These are phyloP conservation scores for Neovahlkampfia damariscottae DNA, from an alignment of 78 protist species.

Conservation along the genomic window DNA sequence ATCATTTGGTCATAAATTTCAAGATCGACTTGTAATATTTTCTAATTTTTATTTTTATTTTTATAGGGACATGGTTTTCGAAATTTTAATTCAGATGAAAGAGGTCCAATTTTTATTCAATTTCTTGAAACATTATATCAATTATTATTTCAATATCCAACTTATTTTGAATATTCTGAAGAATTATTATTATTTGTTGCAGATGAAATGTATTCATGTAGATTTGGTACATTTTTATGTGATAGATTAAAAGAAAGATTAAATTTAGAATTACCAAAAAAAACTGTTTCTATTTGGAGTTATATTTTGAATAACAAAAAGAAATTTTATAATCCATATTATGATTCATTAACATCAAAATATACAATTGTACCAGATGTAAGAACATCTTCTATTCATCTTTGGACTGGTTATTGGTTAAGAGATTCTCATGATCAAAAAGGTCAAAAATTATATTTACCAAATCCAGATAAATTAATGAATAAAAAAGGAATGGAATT, in stretches of 20 bases:
- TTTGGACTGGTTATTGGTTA: not conserved
- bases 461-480: not conserved
- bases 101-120: slow-evolving; percentile 44
- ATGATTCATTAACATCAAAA: not conserved
- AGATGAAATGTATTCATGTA: slow-evolving; percentile 24
- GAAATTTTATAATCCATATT: slow-evolving; percentile 5
- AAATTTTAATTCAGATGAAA: slow-evolving; percentile 8
- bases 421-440: not conserved
- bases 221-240: slow-evolving; percentile 43
- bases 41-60: too few species aligned
- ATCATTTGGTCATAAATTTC: slow-evolving; percentile 74
- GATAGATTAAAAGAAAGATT: not conserved
- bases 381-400: not conserved
- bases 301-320: not conserved
- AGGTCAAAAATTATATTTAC: not conserved
- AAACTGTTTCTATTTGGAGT: slow-evolving; percentile 2
- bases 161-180: slow-evolving; percentile 36
- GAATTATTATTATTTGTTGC: slow-evolving; percentile 6
- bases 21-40: too few species aligned
- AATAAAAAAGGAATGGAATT: not conserved
- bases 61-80: not conserved
- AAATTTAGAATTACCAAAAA: not conserved
- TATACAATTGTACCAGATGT: not conserved
- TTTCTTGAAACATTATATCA: slow-evolving; percentile 45
- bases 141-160: slow-evolving; percentile 27